Evolutionary conservation across 306 rosid genomes (phyloP), one percentile per base, ranked within the genome.

Genomic region (Trichosanthes truncata): DNA sequence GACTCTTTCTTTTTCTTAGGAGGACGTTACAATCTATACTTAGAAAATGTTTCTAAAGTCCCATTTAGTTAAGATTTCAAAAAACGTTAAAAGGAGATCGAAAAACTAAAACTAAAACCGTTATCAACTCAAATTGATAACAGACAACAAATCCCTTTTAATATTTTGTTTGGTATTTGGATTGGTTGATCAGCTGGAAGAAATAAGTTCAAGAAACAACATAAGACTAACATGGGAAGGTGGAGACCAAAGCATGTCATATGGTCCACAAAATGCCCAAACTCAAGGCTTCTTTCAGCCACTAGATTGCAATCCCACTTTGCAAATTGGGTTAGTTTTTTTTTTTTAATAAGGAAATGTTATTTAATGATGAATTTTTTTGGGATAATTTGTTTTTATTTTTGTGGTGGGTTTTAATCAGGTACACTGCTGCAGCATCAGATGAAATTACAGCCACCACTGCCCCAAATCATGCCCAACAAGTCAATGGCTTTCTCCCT

Each of bases 401-500:
- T 71, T 26, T 68, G 17, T 33, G 10, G 0, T 62, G 63, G 48
- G 29, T 66, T 31, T 7, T 38, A 17, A 66, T 76, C 82, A 91
- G 97, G 89, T 91, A 89, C 84, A 76, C 80, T 76, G 35, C 18
- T 29, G 87, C 81, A 40, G 90, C 81, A 13, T 80, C 95, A 49
- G 95, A 90, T 84, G 90, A 93, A 79, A 91, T 93, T 77, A 72
- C 84, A 82, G 85, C 86, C 46, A 85, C 94, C 78, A 62, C 81
- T 77, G 86, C 86, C 49, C 85, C 96, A 81, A 83, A 78, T 74
- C 89, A 88, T 82, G 82, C 73, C 52, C 97, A 89, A 78, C 97
- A 91, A 89, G 95, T 85, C 80, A 90, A 71, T 84, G 91, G 93
- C 8, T 93, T 91, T 78, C 82, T 93, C 67, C 97, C 98, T 81